These are phyloP conservation scores for Claviceps africana DNA, from an alignment of 2,329 filamentous ascomycete genomes.

Conservation along the genomic window DNA sequence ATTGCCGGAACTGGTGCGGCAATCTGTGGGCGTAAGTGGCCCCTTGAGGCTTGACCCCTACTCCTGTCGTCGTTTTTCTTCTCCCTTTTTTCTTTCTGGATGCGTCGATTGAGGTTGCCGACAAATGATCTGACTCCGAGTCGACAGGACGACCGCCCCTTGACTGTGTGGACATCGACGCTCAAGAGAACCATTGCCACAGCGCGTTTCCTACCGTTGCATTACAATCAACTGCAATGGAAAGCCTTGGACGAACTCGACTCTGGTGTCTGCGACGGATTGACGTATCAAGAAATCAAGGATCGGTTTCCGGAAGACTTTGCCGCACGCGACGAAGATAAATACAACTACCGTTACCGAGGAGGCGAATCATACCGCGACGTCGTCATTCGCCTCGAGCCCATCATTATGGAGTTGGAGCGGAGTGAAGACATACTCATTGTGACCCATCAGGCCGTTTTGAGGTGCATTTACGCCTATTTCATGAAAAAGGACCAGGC, in stretches of 20 bases:
- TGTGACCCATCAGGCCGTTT: constrained; percentile 91
- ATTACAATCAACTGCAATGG: constrained; percentile 94
- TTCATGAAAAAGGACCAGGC: constrained; percentile 96
- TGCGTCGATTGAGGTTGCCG: background rate
- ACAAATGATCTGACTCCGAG: constrained; percentile 3
- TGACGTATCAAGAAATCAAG: constrained; percentile 93
- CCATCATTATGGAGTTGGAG: constrained; percentile 99
- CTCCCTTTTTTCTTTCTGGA: too few relatives aligned
- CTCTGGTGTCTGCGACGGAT: constrained; percentile 86
- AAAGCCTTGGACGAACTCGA: constrained; percentile 97
- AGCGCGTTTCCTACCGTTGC: constrained; percentile 61
- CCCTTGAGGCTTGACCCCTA: too few relatives aligned
- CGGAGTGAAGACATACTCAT: constrained; percentile 94
- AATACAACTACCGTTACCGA: constrained; percentile 98
- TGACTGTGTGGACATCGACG: constrained; percentile 50
- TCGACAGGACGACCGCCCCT: constrained; percentile 40
- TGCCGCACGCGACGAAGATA: constrained; percentile 87
- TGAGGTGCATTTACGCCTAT: constrained; percentile 96
- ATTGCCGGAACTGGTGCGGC: constrained; percentile 68
- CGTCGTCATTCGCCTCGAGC: constrained; percentile 91
- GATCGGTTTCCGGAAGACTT: constrained; percentile 89
- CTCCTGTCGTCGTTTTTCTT: too few relatives aligned
- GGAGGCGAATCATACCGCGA: constrained; percentile 93
- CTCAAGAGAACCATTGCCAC: constrained; percentile 80
- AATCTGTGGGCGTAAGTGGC: constrained; percentile 76